Evolutionary conservation across 768 basidiomycete species (phyloP), one percentile per base, ranked within the genome.

Genomic region (Naematelia aurantialba): DNA sequence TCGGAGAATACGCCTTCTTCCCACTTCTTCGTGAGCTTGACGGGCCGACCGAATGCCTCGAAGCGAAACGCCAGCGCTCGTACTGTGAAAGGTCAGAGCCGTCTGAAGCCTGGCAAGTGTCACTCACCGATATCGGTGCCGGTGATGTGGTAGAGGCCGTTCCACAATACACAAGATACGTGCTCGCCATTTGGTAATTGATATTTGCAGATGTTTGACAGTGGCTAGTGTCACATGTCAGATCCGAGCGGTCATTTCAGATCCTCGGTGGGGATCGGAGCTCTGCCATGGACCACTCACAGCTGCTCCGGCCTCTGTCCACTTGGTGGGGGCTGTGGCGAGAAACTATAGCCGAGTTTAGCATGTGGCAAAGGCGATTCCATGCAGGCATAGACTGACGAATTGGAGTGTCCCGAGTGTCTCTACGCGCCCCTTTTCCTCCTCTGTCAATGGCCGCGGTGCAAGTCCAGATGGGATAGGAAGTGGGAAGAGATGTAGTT

Each of bases 1-100:
- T 97, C 93, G 52, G 86, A 87, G 70, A 97, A 97, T 45, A 97
- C 87, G 52, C 93, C 93, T 78, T 97, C 93, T 75, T 97, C 93
- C 68, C 94, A 97, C 77, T 97, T 97, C 79, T 96, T 96, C 83
- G 58, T 61, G 70, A 91, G 90, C 57, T 83, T 81, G 42, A 97
- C 90, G 0, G 92, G 93, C 8, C 93, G 81, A 1, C 89, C 89
- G 69, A 94, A 94, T 5, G 86, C 87, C 78, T 91, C 89, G 77
- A 94, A 92, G 19, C 92, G 84, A 76, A 96, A 94, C n/a, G 91
- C 87, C 52, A 97, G 81, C 3, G 91, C 90, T 63, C 93, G 83
- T 27, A 97, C 92, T 78, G 58, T 2, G 27, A n/a, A 11, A 22
- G 12, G 39, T 59, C 54, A 47, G 46, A 13, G 44, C 45, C n/a